phyloP scores from a whole-genome alignment of 2,329 filamentous ascomycete genomes.

The Botrytis paeoniae region DNA sequence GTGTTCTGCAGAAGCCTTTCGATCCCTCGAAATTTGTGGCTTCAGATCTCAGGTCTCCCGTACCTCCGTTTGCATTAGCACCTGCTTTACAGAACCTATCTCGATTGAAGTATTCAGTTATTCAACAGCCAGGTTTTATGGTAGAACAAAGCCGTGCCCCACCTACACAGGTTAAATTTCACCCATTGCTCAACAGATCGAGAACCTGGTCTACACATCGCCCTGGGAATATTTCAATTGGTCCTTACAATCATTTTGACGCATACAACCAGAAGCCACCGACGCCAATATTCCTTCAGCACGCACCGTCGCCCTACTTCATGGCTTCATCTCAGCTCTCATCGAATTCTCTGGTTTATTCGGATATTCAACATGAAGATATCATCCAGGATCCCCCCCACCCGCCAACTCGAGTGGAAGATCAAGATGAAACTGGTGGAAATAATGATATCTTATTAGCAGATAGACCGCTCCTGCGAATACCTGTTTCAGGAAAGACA shows the following conservation, averaged over 20 bases:
- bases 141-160: constrained; percentile 2
- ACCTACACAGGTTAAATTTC: neutral
- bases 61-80: neutral
- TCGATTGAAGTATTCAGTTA: constrained; percentile 1
- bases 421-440: neutral
- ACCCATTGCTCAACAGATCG: neutral
- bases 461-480: neutral
- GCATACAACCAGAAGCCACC: neutral
- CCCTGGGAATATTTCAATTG: neutral
- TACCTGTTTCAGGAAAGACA: constrained; percentile 1
- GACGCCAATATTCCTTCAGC: neutral
- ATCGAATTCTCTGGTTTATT: neutral
- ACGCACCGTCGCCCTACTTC: neutral
- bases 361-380: neutral
- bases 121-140: constrained; percentile 1
- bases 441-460: neutral
- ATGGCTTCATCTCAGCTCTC: neutral
- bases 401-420: neutral
- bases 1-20: neutral
- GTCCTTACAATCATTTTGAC: neutral
- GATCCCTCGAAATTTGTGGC: neutral
- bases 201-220: neutral
- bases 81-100: neutral
- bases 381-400: neutral
- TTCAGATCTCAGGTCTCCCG: neutral